Conservation (phyloP, 2,329 filamentous ascomycete species). For the Cordyceps fumosorosea region DNA sequence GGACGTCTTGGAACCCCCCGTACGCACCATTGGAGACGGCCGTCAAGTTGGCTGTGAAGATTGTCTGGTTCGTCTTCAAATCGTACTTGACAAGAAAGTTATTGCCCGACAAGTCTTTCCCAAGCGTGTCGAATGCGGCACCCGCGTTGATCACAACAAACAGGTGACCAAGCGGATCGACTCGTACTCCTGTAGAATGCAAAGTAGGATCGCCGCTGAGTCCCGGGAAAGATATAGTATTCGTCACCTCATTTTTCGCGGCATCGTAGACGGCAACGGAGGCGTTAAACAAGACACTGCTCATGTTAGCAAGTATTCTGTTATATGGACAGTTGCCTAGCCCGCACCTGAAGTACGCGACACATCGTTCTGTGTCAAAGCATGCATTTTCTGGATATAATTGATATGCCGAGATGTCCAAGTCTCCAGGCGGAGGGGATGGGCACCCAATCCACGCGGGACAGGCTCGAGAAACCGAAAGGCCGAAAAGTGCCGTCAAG, state of each 20-base stretch:
- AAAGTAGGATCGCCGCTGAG: background rate
- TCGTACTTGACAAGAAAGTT: background rate
- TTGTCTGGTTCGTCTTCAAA: background rate
- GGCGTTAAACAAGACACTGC: too few species aligned
- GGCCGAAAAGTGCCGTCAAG: background rate
- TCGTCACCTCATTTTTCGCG: too few species aligned
- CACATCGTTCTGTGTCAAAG: background rate
- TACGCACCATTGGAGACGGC: background rate
- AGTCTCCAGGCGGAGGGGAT: background rate
- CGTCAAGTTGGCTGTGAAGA: background rate
- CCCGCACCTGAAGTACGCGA: background rate
- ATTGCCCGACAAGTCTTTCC: background rate
- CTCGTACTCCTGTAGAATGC: background rate
- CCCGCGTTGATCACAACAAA: background rate
- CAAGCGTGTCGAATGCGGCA: background rate
- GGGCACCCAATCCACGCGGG: background rate
- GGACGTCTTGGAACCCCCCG: background rate
- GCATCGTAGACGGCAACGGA: too few species aligned
- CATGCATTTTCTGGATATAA: background rate
- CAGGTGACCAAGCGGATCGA: background rate
- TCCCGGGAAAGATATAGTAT: too few species aligned
- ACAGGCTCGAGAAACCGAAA: background rate
- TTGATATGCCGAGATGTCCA: background rate
- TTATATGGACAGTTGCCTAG: background rate
- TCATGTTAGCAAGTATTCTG: too few species aligned